Evolutionary conservation across 257 asterid species (phyloP).

Genomic region (Gentiana dahurica): DNA sequence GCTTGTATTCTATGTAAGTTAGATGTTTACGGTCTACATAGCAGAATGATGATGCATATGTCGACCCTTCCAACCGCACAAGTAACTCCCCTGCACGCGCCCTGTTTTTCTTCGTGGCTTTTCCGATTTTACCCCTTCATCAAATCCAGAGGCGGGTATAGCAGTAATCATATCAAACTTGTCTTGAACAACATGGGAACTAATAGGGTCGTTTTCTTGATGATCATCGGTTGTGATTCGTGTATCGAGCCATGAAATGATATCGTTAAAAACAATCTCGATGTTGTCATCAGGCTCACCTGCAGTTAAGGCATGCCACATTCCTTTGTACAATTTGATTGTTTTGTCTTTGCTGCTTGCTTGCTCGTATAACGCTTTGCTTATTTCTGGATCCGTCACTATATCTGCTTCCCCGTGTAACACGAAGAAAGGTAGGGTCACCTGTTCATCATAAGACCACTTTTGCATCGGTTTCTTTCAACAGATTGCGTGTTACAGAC

Average conservation of each 20-base stretch:
- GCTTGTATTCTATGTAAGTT: too few species aligned
- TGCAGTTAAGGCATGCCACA: constrained; percentile 55
- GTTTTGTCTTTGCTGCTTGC: constrained; percentile 83
- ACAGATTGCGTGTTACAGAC: too few species aligned
- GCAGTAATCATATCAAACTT: constrained; percentile 4
- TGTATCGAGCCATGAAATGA: constrained; percentile 69
- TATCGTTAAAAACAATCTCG: constrained; percentile 60
- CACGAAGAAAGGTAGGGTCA: constrained; percentile 73
- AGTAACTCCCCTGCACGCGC: constrained; percentile 25
- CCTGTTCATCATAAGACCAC: constrained; percentile 25
- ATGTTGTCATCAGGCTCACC: constrained; percentile 44
- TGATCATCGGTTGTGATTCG: constrained; percentile 15
- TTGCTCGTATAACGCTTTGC: constrained; percentile 51
- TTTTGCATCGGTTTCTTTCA: too few species aligned
- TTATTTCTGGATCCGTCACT: constrained; percentile 86
- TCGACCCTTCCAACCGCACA: constrained; percentile 52
- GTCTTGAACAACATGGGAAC: neutral
- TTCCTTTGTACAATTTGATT: constrained; percentile 70
- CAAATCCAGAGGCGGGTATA: constrained; percentile 14
- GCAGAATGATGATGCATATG: constrained; percentile 37
- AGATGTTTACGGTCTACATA: constrained; percentile 14
- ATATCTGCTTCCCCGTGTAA: constrained; percentile 87
- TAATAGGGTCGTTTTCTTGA: neutral
- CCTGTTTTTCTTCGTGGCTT: constrained; percentile 10
- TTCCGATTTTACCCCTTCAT: constrained; percentile 1